Base-by-base conservation (phyloP, 176 grass and related monocot species). In the Eleusine coracana region DNA sequence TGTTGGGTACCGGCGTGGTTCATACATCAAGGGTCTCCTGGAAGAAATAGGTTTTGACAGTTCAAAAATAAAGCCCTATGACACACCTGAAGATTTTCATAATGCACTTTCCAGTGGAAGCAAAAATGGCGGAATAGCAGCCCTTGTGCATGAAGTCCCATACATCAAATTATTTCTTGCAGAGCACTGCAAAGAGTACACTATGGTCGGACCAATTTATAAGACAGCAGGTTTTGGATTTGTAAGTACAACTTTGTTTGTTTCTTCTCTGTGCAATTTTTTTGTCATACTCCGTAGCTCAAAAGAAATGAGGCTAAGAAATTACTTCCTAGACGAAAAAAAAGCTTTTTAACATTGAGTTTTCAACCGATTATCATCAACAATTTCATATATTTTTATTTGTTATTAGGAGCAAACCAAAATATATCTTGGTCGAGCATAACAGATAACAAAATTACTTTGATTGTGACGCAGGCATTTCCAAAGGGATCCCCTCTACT, bases 201-300 rank as follows among this genome's bases (percentile, higher is more conserved):
- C 78, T 0, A 94, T 94, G 86, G 6, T 91, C 16, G 92, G 88
- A 83, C 92, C 85, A 54, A 84, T 91, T 74, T 94, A 84, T 52
- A 91, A 94, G 39, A 25, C 56, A 56, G 86, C 78, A 38, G 92
- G 86, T 18, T 91, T 91, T 49, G 92, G 86, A 76, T 89, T 58
- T 86, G 92, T 91, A 83, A 91, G 92, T 88, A n/a, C n/a, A 25
- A 25, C 25, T 25, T 25, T 25, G 25, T 25, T 25, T 25, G 25
- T 25, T 25, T 25, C 25, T 25, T 25, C 25, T 25, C 25, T 25
- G 25, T 25, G 25, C 25, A 25, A 25, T 25, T 25, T 25, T 25
- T 25, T 25, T 25, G 25, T 25, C 25, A 25, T n/a, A 20, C 18
- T 4, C 11, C 51, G 4, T 5, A 18, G 52, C 13, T 55, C 52